A percentile compares a stretch with the other conserved stretches of the same genome.
phyloP scores from a whole-genome alignment of 2,329 filamentous ascomycete genomes.

The Hypoxylon sp. region DNA sequence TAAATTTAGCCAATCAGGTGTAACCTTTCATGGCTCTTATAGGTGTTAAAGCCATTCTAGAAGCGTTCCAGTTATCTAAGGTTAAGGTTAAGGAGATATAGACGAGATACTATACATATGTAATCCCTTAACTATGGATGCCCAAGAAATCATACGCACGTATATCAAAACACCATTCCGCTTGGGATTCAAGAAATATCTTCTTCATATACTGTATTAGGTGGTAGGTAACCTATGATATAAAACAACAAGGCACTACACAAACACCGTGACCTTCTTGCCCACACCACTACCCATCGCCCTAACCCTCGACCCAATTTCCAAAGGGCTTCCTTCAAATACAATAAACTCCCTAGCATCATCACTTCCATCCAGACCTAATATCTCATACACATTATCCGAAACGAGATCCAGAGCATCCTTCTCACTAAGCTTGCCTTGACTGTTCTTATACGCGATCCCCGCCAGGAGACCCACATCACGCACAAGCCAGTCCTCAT shows the following conservation, averaged over 20 bases:
- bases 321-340: conserved; percentile 73
- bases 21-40: too few relatives aligned
- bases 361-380: conserved; percentile 61
- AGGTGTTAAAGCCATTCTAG: too few relatives aligned
- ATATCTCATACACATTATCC: conserved; percentile 69
- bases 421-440: conserved; percentile 67
- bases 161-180: too few relatives aligned
- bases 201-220: too few relatives aligned
- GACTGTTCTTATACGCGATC: conserved; percentile 70
- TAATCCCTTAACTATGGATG: too few relatives aligned
- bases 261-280: conserved; percentile 56
- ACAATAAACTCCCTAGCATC: conserved; percentile 69
- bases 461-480: conserved; percentile 73
- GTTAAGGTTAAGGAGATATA: too few relatives aligned
- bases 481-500: conserved; percentile 74
- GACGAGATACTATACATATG: too few relatives aligned
- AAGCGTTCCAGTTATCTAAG: too few relatives aligned
- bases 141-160: too few relatives aligned
- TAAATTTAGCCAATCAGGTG: too few relatives aligned
- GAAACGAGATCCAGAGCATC: conserved; percentile 71
- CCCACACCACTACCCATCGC: conserved; percentile 65
- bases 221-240: too few relatives aligned
- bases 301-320: conserved; percentile 69
- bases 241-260: conserved; percentile 23
- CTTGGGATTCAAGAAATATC: too few relatives aligned